Conservation (phyloP, 2,329 filamentous ascomycete species). For the Aspergillus melleus region DNA sequence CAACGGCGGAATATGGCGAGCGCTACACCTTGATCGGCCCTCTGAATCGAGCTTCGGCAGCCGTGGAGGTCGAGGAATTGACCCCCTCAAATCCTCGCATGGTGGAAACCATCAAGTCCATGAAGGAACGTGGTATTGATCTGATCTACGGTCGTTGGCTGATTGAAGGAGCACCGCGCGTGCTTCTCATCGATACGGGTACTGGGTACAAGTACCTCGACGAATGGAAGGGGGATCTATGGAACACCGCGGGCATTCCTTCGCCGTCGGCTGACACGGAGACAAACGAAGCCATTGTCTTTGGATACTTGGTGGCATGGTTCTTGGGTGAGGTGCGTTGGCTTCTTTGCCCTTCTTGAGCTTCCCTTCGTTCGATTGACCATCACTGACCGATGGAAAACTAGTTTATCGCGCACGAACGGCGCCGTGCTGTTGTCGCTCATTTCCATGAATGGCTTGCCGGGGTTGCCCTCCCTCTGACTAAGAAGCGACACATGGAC, state of each 20-base stretch:
- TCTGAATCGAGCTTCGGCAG: slow-evolving; percentile 86
- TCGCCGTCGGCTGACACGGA: slow-evolving; percentile 87
- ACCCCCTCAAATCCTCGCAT: slow-evolving; percentile 80
- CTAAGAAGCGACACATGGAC: slow-evolving; percentile 92
- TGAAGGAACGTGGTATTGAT: slow-evolving; percentile 87
- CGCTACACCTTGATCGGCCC: slow-evolving; percentile 94
- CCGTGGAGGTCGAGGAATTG: slow-evolving; percentile 95
- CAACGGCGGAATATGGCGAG: slow-evolving; percentile 97
- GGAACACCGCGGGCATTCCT: slow-evolving; percentile 91
- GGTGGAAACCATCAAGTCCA: slow-evolving; percentile 79
- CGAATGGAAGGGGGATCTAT: slow-evolving; percentile 96
- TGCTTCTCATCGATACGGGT: slow-evolving; percentile 91
- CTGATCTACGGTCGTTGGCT: slow-evolving; percentile 95
- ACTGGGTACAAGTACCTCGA: slow-evolving; percentile 88
- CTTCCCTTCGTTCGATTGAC: background rate
- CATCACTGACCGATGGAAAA: slow-evolving; percentile 14
- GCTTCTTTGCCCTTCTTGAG: slow-evolving; percentile 1
- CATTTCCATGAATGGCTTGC: slow-evolving; percentile 99
- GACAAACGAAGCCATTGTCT: slow-evolving; percentile 96
- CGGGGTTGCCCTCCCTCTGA: slow-evolving; percentile 86
- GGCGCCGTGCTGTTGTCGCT: slow-evolving; percentile 86
- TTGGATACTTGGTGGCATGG: slow-evolving; percentile 96
- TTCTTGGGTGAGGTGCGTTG: slow-evolving; percentile 86
- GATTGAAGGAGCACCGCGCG: slow-evolving; percentile 91
- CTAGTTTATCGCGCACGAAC: slow-evolving; percentile 92